Percentiles rank a stretch among this genome's conserved stretches.
Conservation (phyloP, 2,329 filamentous ascomycete genomes). For the Cercospora sesami region DNA sequence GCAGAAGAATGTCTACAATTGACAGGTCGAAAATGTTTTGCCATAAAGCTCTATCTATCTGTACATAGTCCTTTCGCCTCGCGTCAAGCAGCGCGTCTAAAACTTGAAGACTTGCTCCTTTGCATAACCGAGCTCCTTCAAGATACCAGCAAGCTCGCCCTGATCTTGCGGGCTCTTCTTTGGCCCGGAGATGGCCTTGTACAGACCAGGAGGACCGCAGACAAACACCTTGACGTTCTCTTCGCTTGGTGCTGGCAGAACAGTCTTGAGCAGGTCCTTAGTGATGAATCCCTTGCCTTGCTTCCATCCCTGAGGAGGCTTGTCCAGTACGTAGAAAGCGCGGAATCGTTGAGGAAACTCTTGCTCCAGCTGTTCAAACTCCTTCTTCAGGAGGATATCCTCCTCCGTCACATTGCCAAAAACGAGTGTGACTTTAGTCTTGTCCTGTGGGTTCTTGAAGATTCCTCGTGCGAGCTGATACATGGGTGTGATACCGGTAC, state of each 20-base stretch:
- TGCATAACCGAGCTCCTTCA: conserved; percentile 80
- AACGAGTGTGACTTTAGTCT: conserved; percentile 94
- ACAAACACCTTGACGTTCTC: conserved; percentile 96
- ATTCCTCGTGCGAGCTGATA: conserved; percentile 89
- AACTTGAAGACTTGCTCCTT: conserved; percentile 98
- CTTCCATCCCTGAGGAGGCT: conserved; percentile 73
- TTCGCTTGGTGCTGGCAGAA: conserved; percentile 86
- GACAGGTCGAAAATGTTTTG: background rate
- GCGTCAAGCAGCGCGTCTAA: conserved; percentile 47
- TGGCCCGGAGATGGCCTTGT: conserved; percentile 84
- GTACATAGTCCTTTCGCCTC: conserved; percentile 15
- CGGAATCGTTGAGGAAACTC: conserved; percentile 93
- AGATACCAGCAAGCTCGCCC: conserved; percentile 77
- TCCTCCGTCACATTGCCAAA: conserved; percentile 88
- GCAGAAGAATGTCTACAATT: background rate
- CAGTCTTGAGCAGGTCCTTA: conserved; percentile 92
- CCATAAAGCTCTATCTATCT: conserved; percentile 16
- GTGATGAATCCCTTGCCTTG: conserved; percentile 77
- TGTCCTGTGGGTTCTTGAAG: conserved; percentile 93
- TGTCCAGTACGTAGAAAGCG: conserved; percentile 90
- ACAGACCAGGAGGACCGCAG: conserved; percentile 87
- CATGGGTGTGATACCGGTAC: conserved; percentile 97
- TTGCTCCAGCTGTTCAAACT: conserved; percentile 86
- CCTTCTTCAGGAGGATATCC: conserved; percentile 86
- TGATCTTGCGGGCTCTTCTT: conserved; percentile 95